Evolutionary conservation across 1,139 yeast species (phyloP), one percentile per base, ranked within the genome.

Genomic region (Candida sojae): DNA sequence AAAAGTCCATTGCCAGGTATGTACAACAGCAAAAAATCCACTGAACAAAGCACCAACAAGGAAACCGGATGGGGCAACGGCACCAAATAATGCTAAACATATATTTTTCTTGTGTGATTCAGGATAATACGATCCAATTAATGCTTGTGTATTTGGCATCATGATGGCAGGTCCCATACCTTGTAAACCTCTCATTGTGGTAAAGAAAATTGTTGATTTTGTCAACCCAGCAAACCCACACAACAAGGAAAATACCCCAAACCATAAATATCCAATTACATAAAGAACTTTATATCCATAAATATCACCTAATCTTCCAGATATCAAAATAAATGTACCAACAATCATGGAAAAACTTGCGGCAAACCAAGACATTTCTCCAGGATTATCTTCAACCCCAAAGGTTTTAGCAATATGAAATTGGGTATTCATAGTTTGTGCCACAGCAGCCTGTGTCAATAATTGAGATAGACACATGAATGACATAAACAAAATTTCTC

Each of bases 241-340:
- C 3, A 81, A 55, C 39, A 83, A 54, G 4, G 84, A 73, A 75
- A 82, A 77, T 0, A 83, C 39, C 0, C 77, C 67, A 35, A 72
- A 66, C 77, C 83, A 74, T 2, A 62, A 42, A 52, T 71, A 82
- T 0, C 88, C 86, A 5, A 70, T 47, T 1, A 82, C 47, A 55
- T 73, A 77, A 48, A 82, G 55, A 35, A 49, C 59, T 55, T 82
- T 82, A 56, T 82, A 82, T 4, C 89, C 90, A 56, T 70, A 74
- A 54, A 82, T 62, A 58, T 84, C 89, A n/a, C 89, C 89, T 23
- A 83, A 57, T 43, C 84, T 73, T 9, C 90, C 90, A 1, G 84
- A 76, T 3, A 79, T 66, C 32, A 84, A 63, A 48, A 84, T 83
- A 51, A 84, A 80, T 0, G 88, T 80, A 9, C 88, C 88, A 11